Conservation (phyloP, 768 basidiomycete species). For the Auriscalpium orientale region DNA sequence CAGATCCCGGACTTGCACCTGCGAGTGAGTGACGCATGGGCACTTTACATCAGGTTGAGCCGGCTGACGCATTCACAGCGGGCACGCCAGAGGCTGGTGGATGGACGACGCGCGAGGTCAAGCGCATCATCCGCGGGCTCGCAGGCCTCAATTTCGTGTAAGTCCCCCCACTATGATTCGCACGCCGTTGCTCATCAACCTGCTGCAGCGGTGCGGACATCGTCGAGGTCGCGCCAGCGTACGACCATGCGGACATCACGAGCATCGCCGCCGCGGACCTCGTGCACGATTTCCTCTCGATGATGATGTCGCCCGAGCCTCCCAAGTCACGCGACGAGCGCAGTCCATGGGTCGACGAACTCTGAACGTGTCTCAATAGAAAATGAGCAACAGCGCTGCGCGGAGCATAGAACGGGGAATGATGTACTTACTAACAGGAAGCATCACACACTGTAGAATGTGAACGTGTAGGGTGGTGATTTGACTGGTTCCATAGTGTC, state of each 20-base stretch:
- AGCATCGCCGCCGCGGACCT: conserved; percentile 62
- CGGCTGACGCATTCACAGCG: conserved; percentile 32
- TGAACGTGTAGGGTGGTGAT: too few relatives aligned
- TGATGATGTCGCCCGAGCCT: conserved; percentile 43
- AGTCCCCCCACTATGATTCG: conserved; percentile 18
- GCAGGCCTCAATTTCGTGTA: conserved; percentile 77
- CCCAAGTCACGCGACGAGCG: conserved; percentile 21
- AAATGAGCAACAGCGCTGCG: neutral
- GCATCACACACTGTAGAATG: too few relatives aligned
- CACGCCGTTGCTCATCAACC: neutral
- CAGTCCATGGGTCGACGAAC: conserved; percentile 20
- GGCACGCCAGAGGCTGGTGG: conserved; percentile 83
- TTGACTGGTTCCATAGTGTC: too few relatives aligned
- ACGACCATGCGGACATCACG: conserved; percentile 68
- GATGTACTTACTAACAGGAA: too few relatives aligned
- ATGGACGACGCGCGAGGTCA: conserved; percentile 78
- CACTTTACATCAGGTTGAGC: neutral
- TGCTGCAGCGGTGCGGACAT: conserved; percentile 54
- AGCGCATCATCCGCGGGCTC: conserved; percentile 72
- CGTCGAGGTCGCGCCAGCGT: conserved; percentile 69
- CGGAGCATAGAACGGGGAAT: too few relatives aligned
- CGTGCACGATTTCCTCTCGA: conserved; percentile 59
- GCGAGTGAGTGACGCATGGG: conserved; percentile 25
- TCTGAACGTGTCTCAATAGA: conserved; percentile 12
- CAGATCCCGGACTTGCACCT: conserved; percentile 74